Evolutionary conservation across 352 stramenopile genomes (phyloP), one percentile per base, ranked within the genome.

Genomic region (Globisporangium orthogonon): DNA sequence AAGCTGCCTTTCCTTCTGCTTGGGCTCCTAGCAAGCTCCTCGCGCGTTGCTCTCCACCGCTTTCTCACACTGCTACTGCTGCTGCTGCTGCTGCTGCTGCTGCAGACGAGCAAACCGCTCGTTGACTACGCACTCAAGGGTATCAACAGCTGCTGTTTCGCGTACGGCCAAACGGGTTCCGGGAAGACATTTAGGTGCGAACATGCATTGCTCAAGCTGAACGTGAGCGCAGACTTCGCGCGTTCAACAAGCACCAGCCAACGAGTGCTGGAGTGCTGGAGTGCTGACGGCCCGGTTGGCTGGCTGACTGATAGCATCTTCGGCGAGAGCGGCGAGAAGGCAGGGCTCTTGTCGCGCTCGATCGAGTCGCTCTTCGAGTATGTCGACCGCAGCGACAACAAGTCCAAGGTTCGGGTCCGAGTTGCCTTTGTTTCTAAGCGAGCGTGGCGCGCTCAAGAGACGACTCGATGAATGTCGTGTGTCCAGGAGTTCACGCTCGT

Each of bases 91-190:
- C 28, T 10, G 43, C 9, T 37, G 33, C 11, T 4, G 11, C 1
- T 47, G 6, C 54, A 94, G 83, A 87, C 81, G 1, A 94, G 83
- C 50, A 91, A 94, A 50, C 74, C 71, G 9, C 73, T 97, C 31
- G 86, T 97, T 4, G 87, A 97, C 54, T 94, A 97, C 49, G 80
- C 88, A 6, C 61, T 98, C 62, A 86, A 87, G 51, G 92, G 91
- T 30, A 97, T 96, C 73, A 97, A 97, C 62, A 92, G 86, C 44
- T 98, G 92, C 65, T 97, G 88, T 59, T 97, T 98, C 65, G 92
- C 92, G 7, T 97, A 97, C 56, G 89, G 89, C 1, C 83, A 96
- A 56, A 97, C 88, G 18, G 88, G 86, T 0, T 91, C 78, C 4
- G 83, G 80, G 31, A 93, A 92, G 60, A 93, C 83, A 0, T 89